Percentiles rank a stretch among this genome's conserved stretches.
These are phyloP conservation scores for Mitragyna speciosa DNA, from an alignment of 257 asterid genomes.

Conservation along the genomic window DNA sequence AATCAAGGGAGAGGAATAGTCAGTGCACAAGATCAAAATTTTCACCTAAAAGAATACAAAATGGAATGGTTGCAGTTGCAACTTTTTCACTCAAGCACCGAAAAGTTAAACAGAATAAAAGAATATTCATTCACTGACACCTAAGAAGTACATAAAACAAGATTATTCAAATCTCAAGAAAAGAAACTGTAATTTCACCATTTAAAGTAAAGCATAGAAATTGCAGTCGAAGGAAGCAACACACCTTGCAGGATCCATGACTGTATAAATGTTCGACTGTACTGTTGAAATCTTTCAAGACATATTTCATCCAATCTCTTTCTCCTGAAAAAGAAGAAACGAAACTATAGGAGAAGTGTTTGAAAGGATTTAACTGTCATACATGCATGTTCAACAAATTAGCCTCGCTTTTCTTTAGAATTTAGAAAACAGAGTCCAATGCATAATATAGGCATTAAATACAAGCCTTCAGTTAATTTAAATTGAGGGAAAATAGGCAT, in stretches of 20 bases:
- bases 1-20: not conserved
- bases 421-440: not conserved
- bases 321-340: conserved; percentile 47
- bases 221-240: conserved; percentile 13
- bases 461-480: not conserved
- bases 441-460: not conserved
- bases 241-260: conserved; percentile 95
- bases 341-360: conserved; percentile 1
- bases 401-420: not conserved
- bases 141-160: not conserved
- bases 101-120: not conserved
- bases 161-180: not conserved
- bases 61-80: not conserved
- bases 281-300: conserved; percentile 82
- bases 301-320: conserved; percentile 91
- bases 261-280: conserved; percentile 83
- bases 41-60: not conserved
- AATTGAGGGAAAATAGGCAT: not conserved
- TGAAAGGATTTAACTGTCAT: not conserved
- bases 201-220: not conserved
- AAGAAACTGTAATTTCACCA: not conserved
- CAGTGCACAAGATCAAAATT: not conserved
- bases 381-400: not conserved
- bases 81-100: not conserved
- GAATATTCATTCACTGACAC: conserved; percentile 1